Conservation (phyloP, 2,329 filamentous ascomycete species). For the Aspergillus japonicus region DNA sequence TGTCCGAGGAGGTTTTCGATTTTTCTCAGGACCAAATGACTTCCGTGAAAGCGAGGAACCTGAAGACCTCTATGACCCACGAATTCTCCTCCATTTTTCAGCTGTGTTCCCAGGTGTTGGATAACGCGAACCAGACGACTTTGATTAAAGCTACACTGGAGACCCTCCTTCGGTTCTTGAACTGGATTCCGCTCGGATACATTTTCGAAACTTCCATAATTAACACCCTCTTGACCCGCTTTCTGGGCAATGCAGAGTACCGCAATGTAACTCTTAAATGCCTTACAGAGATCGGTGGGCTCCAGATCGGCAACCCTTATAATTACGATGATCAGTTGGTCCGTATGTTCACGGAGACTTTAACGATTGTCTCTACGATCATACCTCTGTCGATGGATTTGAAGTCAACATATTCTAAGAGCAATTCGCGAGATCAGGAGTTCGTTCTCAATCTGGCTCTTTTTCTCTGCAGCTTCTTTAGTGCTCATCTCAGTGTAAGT, state of each 20-base stretch:
- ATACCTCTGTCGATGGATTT: slow-evolving; percentile 88
- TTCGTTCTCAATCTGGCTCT: slow-evolving; percentile 96
- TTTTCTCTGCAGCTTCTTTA: slow-evolving; percentile 96
- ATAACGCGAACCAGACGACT: slow-evolving; percentile 81
- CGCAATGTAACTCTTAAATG: slow-evolving; percentile 96
- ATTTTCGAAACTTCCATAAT: slow-evolving; percentile 98
- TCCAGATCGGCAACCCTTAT: slow-evolving; percentile 74
- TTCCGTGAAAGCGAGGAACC: slow-evolving; percentile 90
- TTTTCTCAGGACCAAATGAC: slow-evolving; percentile 99
- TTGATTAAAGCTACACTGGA: slow-evolving; percentile 96
- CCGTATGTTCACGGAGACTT: slow-evolving; percentile 96
- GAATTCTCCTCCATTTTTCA: slow-evolving; percentile 99
- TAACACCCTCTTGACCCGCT: slow-evolving; percentile 86
- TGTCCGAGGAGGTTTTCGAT: slow-evolving; percentile 98
- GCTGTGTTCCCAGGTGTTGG: slow-evolving; percentile 92
- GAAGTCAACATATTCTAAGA: slow-evolving; percentile 85
- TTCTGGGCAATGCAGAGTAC: slow-evolving; percentile 90
- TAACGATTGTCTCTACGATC: slow-evolving; percentile 89
- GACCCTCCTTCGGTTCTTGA: slow-evolving; percentile 92
- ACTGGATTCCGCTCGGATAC: slow-evolving; percentile 98
- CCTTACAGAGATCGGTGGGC: slow-evolving; percentile 91
- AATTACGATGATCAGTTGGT: slow-evolving; percentile 94
- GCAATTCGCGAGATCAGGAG: slow-evolving; percentile 91
- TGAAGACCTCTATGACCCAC: slow-evolving; percentile 98
- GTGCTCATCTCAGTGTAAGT: slow-evolving; percentile 78